phyloP scores from a whole-genome alignment of 345 rosid species.

The Cardamine occulta region DNA sequence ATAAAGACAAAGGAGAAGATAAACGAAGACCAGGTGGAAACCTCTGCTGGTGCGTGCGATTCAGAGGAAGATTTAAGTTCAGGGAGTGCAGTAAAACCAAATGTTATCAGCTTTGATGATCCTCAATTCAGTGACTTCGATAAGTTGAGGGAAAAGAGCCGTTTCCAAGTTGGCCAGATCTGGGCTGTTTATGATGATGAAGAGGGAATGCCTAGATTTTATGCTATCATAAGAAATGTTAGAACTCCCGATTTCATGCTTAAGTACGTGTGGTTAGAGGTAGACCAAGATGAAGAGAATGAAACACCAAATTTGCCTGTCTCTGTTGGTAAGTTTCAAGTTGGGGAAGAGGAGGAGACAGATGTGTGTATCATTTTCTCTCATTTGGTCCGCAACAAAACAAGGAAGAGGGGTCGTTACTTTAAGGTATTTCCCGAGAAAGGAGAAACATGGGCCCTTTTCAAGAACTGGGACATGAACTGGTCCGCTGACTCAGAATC shows the following conservation, averaged over 20 bases:
- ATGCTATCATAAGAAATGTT: constrained; percentile 68
- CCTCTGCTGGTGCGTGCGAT: constrained; percentile 24
- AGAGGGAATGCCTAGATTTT: constrained; percentile 89
- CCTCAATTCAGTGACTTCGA: constrained; percentile 77
- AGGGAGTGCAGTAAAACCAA: constrained; percentile 41
- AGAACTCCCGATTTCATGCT: constrained; percentile 55
- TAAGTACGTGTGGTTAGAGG: constrained; percentile 73
- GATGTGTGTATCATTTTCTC: constrained; percentile 59
- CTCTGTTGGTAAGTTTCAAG: constrained; percentile 65
- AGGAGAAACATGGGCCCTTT: constrained; percentile 92
- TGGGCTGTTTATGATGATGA: constrained; percentile 86
- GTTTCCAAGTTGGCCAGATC: constrained; percentile 64
- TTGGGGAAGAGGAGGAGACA: constrained; percentile 45
- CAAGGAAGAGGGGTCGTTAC: constrained; percentile 39
- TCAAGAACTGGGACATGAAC: constrained; percentile 64
- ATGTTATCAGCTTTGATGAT: constrained; percentile 52
- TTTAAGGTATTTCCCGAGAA: constrained; percentile 63
- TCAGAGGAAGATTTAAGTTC: constrained; percentile 40
- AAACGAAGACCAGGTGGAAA: constrained; percentile 39
- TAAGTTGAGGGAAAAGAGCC: constrained; percentile 42
- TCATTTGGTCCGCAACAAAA: constrained; percentile 49
- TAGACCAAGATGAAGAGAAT: constrained; percentile 46
- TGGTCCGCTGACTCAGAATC: constrained; percentile 57
- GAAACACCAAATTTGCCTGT: constrained; percentile 56
- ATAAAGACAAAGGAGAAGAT: constrained; percentile 29